Evolutionary conservation across 179 eudicot species (phyloP).

Genomic region (Heliamphora pulchella): DNA sequence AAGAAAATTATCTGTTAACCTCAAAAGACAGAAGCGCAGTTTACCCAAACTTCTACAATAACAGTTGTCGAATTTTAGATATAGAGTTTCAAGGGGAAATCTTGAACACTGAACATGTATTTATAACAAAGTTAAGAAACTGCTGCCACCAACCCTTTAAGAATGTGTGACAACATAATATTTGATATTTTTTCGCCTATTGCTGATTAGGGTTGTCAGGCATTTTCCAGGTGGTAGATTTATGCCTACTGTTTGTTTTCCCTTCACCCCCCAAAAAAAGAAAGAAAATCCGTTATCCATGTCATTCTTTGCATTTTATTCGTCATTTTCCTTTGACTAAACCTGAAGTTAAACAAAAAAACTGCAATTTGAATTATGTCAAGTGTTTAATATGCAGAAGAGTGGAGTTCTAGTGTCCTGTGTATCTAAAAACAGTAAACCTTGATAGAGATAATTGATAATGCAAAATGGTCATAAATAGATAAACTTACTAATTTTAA

Average conservation of each 20-base stretch:
- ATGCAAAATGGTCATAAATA: neutral
- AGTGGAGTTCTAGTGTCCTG: neutral
- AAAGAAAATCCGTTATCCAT: too few species aligned
- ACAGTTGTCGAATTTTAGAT: neutral
- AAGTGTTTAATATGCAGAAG: neutral
- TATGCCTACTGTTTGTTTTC: neutral
- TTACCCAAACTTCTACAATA: neutral
- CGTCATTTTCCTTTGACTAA: neutral
- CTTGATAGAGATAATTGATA: neutral
- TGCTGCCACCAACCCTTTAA: neutral
- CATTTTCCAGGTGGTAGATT: neutral
- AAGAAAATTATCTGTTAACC: neutral
- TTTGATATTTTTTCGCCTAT: neutral
- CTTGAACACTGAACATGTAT: neutral
- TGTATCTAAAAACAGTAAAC: neutral
- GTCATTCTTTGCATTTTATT: neutral
- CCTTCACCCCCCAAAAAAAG: neutral
- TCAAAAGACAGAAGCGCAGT: neutral
- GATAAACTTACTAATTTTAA: conserved; percentile 52
- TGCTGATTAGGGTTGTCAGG: neutral
- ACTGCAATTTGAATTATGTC: too few species aligned
- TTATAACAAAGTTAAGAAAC: neutral
- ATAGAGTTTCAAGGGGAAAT: neutral
- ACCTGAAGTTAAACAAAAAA: too few species aligned
- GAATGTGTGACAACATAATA: neutral